Percentiles rank a stretch among this genome's conserved stretches.
phyloP scores from a whole-genome alignment of 1,284 basidiomycete genomes.

The Apiotrichum akiyoshidainum region DNA sequence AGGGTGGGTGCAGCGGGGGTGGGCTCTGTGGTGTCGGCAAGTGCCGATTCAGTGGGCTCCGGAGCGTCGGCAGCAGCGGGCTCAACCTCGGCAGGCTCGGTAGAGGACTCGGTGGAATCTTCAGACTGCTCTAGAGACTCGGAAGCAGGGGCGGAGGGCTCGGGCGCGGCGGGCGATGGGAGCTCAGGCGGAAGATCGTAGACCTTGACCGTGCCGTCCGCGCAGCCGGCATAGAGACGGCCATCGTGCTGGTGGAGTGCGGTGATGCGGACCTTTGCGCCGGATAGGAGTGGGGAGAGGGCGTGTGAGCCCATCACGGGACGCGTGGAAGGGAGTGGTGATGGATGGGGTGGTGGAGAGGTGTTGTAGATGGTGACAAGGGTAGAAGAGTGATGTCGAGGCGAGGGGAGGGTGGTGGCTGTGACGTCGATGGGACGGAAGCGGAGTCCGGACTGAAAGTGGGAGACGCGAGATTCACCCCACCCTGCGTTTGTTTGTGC shows the following conservation, averaged over 20 bases:
- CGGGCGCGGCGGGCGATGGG: not conserved
- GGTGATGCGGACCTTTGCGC: conserved; percentile 34
- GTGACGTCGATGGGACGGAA: not conserved
- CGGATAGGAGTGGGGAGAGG: conserved; percentile 33
- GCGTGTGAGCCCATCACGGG: conserved; percentile 28
- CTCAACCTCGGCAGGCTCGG: not conserved
- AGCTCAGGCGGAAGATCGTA: conserved; percentile 15
- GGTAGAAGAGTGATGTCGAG: not conserved
- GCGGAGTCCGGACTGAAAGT: no score
- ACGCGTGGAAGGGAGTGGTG: not conserved
- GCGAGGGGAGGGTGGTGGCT: not conserved
- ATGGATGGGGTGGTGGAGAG: not conserved
- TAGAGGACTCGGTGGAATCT: not conserved
- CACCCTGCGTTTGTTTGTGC: no score
- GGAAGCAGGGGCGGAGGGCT: no score
- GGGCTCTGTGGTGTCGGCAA: no score
- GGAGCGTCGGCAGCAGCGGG: no score
- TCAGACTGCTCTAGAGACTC: not conserved
- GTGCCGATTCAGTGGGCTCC: not conserved
- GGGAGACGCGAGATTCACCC: no score
- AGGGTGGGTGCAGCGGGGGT: not conserved
- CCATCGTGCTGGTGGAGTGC: conserved; percentile 58
- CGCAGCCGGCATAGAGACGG: conserved; percentile 71
- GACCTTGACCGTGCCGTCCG: conserved; percentile 63
- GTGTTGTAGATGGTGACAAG: conserved; percentile 2